A percentile compares a stretch with the other conserved stretches of the same genome.
These are phyloP conservation scores for Aureobasidium zeae DNA, from an alignment of 2,329 filamentous ascomycete species.

Conservation along the genomic window DNA sequence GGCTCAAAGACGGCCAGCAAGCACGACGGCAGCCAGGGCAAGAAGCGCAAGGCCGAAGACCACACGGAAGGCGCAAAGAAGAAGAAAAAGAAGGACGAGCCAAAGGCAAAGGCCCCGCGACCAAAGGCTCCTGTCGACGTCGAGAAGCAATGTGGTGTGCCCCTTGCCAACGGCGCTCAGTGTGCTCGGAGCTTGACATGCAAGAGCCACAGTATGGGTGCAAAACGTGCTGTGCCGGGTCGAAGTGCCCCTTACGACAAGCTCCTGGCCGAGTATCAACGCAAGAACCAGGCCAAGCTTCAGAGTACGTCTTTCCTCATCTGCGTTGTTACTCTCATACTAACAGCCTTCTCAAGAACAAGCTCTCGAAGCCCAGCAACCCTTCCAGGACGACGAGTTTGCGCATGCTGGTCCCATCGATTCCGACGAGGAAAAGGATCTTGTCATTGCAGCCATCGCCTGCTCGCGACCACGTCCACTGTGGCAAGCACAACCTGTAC, in stretches of 20 bases:
- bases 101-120: slow-evolving; percentile 59
- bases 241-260: slow-evolving; percentile 84
- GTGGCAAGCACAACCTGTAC: slow-evolving; percentile 51
- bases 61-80: slow-evolving; percentile 66
- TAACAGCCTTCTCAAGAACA: slow-evolving; percentile 51
- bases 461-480: slow-evolving; percentile 72
- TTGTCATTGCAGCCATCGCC: slow-evolving; percentile 69
- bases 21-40: slow-evolving; percentile 31
- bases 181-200: slow-evolving; percentile 82
- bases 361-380: slow-evolving; percentile 87
- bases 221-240: slow-evolving; percentile 76
- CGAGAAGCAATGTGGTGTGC: slow-evolving; percentile 83
- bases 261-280: slow-evolving; percentile 59
- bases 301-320: slow-evolving; percentile 59
- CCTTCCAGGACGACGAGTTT: slow-evolving; percentile 72
- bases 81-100: slow-evolving; percentile 54
- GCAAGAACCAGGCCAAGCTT: slow-evolving; percentile 97
- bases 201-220: slow-evolving; percentile 89
- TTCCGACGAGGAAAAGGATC: slow-evolving; percentile 85
- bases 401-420: slow-evolving; percentile 70
- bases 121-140: slow-evolving; percentile 88
- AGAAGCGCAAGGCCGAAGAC: slow-evolving; percentile 40
- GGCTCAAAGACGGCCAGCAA: slow-evolving; percentile 36
- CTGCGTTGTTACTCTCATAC: slow-evolving; percentile 6
- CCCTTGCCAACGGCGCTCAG: slow-evolving; percentile 71